A percentile compares a stretch with the other conserved stretches of the same genome.
Conservation (phyloP, 805 yeast genomes). For the Ogataea zsoltii region DNA sequence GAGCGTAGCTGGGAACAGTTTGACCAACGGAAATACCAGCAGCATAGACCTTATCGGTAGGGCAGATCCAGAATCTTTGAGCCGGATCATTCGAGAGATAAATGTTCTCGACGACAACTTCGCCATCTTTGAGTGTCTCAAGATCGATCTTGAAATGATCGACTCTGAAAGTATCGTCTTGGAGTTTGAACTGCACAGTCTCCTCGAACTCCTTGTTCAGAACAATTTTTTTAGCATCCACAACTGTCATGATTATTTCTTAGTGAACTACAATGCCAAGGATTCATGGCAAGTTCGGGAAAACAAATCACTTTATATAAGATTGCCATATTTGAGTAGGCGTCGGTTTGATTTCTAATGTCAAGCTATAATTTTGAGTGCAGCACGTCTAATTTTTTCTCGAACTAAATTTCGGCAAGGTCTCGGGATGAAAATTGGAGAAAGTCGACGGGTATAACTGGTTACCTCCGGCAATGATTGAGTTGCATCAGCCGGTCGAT, state of each 20-base stretch:
- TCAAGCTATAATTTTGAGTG: neutral
- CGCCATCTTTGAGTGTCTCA: constrained; percentile 4
- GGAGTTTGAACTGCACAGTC: neutral
- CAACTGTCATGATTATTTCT: constrained; percentile 1
- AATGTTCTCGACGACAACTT: constrained; percentile 45
- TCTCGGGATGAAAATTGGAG: constrained; percentile 1
- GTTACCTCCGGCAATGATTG: no score
- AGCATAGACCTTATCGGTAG: constrained; percentile 41
- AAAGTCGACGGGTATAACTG: no score
- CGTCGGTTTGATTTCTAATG: neutral
- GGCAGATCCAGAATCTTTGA: constrained; percentile 50
- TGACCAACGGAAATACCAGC: constrained; percentile 45
- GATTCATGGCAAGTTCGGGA: no score
- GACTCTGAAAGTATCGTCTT: constrained; percentile 7
- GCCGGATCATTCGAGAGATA: constrained; percentile 63
- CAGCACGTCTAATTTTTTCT: neutral
- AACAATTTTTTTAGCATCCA: constrained; percentile 5
- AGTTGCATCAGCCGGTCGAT: no score
- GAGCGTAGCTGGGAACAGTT: constrained; percentile 45
- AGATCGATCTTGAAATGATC: constrained; percentile 6
- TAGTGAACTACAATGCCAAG: no score
- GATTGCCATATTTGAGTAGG: neutral
- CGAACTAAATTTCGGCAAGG: constrained; percentile 1
- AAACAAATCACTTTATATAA: no score
- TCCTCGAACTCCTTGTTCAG: constrained; percentile 6